Evolutionary conservation across 2,329 filamentous ascomycete species (phyloP).

Genomic region (Talaromyces atroroseus): DNA sequence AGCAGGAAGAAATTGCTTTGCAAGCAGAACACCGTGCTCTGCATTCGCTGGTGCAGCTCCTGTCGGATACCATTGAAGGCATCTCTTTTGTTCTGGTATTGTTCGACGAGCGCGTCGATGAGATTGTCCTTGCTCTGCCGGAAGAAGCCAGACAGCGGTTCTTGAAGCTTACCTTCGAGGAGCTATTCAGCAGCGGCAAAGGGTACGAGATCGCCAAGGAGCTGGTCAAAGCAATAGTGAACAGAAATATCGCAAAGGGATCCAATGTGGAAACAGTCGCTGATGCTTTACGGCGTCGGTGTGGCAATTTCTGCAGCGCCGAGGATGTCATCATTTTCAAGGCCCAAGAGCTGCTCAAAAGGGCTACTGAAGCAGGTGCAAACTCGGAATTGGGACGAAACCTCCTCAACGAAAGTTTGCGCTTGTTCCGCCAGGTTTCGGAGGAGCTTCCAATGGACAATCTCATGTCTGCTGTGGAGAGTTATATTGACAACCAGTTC

Average conservation of each 20-base stretch:
- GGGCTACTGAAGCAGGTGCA: conserved; percentile 70
- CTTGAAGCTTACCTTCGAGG: conserved; percentile 75
- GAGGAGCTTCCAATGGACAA: conserved; percentile 75
- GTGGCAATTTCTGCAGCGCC: conserved; percentile 94
- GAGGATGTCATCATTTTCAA: conserved; percentile 99
- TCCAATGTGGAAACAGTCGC: conserved; percentile 97
- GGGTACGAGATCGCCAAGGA: conserved; percentile 90
- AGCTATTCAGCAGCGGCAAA: conserved; percentile 70
- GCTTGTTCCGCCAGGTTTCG: conserved; percentile 83
- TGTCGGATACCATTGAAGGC: conserved; percentile 88
- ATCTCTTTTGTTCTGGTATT: conserved; percentile 94
- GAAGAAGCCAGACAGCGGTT: conserved; percentile 64
- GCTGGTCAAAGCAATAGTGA: conserved; percentile 95
- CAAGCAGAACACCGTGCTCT: conserved; percentile 93
- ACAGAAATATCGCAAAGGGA: conserved; percentile 92
- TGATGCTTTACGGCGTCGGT: conserved; percentile 84
- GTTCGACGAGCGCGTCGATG: conserved; percentile 86
- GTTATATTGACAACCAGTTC: conserved; percentile 78
- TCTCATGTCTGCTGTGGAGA: conserved; percentile 67
- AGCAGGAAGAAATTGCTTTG: conserved; percentile 85
- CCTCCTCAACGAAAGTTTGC: conserved; percentile 80
- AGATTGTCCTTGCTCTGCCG: conserved; percentile 74
- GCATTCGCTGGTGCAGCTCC: conserved; percentile 75
- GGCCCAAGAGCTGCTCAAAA: conserved; percentile 88
- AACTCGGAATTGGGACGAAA: conserved; percentile 72